Evolutionary conservation across 2,329 filamentous ascomycete species (phyloP).

Genomic region (Hypoxylon sp.): DNA sequence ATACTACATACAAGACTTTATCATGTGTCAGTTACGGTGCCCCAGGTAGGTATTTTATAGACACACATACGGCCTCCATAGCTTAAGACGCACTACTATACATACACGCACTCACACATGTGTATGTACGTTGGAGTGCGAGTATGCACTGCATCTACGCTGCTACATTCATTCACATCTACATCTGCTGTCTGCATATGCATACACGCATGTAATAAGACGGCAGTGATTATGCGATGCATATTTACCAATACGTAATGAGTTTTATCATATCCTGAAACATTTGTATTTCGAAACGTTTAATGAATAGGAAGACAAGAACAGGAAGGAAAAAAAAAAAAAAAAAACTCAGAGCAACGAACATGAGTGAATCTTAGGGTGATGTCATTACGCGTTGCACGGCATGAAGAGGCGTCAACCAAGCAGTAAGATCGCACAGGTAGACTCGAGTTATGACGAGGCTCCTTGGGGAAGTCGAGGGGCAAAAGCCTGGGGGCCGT

Average conservation of each 20-base stretch:
- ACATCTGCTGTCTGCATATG: background rate
- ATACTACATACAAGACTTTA: slow-evolving; percentile 9
- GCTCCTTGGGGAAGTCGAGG: slow-evolving; percentile 1
- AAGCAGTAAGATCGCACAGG: slow-evolving; percentile 27
- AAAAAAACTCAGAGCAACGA: background rate
- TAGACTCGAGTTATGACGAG: slow-evolving; percentile 35
- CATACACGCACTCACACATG: background rate
- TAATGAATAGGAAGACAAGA: slow-evolving; percentile 8
- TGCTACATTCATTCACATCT: slow-evolving; percentile 5
- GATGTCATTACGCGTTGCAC: slow-evolving; percentile 34
- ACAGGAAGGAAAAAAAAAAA: slow-evolving; percentile 1
- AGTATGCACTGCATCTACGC: too few relatives aligned
- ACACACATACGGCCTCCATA: too few relatives aligned
- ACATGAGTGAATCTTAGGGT: slow-evolving; percentile 4
- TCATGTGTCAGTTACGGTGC: too few relatives aligned
- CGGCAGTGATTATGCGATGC: background rate
- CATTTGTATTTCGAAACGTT: slow-evolving; percentile 21
- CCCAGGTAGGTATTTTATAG: too few relatives aligned
- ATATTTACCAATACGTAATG: slow-evolving; percentile 11
- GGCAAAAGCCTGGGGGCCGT: background rate
- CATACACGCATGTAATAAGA: slow-evolving; percentile 10
- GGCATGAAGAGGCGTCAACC: slow-evolving; percentile 22
- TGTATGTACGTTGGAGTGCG: too few relatives aligned
- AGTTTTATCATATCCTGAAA: slow-evolving; percentile 17
- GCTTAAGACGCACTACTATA: too few relatives aligned